Base-by-base conservation (phyloP, 805 yeast species). In the Metschnikowia aberdeeniae region DNA sequence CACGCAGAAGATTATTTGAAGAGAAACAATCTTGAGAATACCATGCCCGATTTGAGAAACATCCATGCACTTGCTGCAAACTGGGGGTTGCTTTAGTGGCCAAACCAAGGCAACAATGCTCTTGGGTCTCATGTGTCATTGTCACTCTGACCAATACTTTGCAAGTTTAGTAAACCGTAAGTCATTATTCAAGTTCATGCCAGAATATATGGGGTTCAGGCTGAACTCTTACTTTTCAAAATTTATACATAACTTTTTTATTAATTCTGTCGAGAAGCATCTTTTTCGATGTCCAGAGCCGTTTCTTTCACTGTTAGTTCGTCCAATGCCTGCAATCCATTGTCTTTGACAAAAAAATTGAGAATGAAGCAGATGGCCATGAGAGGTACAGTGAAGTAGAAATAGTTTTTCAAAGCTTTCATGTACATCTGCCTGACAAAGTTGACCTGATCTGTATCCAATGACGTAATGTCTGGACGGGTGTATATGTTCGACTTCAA, bases 321-420 rank as follows among this genome's bases (percentile, higher is more conserved):
- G 45, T 66, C 72, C 30, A 64, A 56, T 34, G 68, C 61, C 29
- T 60, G 59, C 19, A 72, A 57, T 0, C 78, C 78, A 22, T 61
- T 56, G 48, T 73, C 77, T 36, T 55, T 62, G n/a, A 71, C 54
- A 33, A 68, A 56, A 13, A 68, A 56, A 7, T 66, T 54, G 28
- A 57, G 45, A 3, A 67, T 3, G n/a, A 66, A 58, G 42, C 72
- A 67, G n/a, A 61, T 30, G 1, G 57, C 71, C 20, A 68, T 52
- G 34, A 70, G 50, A 3, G 75, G 74, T 33, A 68, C 57, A 13
- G 58, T 54, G 43, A 68, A 57, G 43, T 63, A 63, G 45, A 67
- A 70, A 35, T 62, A 63, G 28, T 59, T 55, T 30, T 52, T 57
- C 5, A 70, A 47, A 7, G 71, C 54, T 13, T 53, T 52, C 54